Evolutionary conservation across 352 stramenopile genomes (phyloP).

Genomic region (Pythium folliculosum): DNA sequence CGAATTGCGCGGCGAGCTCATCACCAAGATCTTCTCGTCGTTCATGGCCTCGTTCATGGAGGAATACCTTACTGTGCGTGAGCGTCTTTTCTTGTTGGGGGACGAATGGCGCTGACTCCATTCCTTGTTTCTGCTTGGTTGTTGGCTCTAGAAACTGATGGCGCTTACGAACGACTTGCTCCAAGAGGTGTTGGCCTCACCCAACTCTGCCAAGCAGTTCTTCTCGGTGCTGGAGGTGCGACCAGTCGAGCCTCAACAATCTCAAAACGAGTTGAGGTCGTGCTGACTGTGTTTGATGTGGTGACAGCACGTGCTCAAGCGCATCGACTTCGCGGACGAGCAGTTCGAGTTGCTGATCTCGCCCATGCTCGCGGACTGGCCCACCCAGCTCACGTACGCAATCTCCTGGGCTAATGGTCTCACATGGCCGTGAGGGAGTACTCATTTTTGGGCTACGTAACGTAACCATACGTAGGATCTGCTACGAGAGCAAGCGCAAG

Average conservation of each 20-base stretch:
- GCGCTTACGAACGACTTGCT: conserved; percentile 59
- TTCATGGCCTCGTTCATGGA: conserved; percentile 64
- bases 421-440: too few relatives aligned
- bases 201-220: conserved; percentile 64
- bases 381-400: conserved; percentile 73
- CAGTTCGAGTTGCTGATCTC: conserved; percentile 54
- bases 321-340: conserved; percentile 62
- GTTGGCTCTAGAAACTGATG: conserved; percentile 51
- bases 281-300: not conserved
- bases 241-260: too few relatives aligned
- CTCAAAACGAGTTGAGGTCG: not conserved
- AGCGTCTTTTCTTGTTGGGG: not conserved
- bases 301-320: conserved; percentile 52
- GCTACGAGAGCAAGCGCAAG: conserved; percentile 73
- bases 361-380: conserved; percentile 41
- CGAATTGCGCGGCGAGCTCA: conserved; percentile 63
- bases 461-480: conserved; percentile 45
- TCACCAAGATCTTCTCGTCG: conserved; percentile 68
- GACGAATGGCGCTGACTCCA: not conserved
- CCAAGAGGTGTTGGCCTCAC: conserved; percentile 60
- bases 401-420: too few relatives aligned
- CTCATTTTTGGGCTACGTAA: not conserved
- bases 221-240: conserved; percentile 66
- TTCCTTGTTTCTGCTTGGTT: not conserved
- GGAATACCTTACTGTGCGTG: conserved; percentile 59